These are phyloP conservation scores for Schizophyllum commune DNA, from an alignment of 1,284 basidiomycete species.

Conservation along the genomic window DNA sequence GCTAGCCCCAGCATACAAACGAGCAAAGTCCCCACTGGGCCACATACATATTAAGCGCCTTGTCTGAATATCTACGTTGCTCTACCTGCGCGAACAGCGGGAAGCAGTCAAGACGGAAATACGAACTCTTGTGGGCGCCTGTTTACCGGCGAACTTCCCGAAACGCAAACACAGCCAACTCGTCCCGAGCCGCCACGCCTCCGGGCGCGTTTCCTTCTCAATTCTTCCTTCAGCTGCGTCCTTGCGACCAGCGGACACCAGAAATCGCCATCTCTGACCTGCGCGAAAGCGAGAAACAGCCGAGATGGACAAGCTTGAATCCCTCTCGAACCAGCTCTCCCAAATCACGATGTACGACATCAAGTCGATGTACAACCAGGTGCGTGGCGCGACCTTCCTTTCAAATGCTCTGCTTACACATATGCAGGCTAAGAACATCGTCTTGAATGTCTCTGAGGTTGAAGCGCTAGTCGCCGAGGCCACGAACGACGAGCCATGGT, in stretches of 20 bases:
- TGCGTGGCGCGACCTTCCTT: slow-evolving; percentile 19
- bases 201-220: not conserved
- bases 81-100: no score
- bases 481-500: slow-evolving; percentile 97
- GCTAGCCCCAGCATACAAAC: no score
- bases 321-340: slow-evolving; percentile 59
- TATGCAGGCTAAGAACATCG: slow-evolving; percentile 75
- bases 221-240: not conserved
- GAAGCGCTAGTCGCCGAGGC: slow-evolving; percentile 97
- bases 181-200: not conserved
- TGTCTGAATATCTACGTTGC: no score
- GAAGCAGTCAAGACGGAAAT: no score
- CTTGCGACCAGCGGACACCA: no score
- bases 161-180: not conserved
- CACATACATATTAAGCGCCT: no score
- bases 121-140: not conserved
- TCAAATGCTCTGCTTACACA: not conserved
- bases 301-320: slow-evolving; percentile 56
- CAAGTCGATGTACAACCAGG: slow-evolving; percentile 91
- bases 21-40: no score
- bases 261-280: not conserved
- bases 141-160: not conserved
- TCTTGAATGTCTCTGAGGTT: slow-evolving; percentile 94
- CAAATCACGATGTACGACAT: slow-evolving; percentile 87
- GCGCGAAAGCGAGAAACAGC: not conserved